Base-by-base conservation (phyloP, 257 asterid genomes). In the Buddleja alternifolia region DNA sequence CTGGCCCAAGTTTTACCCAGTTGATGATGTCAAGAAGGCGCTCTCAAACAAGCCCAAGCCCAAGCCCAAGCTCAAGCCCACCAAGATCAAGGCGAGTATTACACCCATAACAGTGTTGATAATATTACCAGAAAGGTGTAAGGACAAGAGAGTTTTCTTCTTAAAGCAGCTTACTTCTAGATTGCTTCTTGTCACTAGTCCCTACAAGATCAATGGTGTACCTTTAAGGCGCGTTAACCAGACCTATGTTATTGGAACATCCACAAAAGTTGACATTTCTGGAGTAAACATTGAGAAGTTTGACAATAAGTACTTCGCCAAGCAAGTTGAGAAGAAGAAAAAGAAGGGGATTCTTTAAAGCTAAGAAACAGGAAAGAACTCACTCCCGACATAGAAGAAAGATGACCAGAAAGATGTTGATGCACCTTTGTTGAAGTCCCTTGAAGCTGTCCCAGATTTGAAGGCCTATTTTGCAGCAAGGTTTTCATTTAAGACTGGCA, bases 151-250 rank as follows among this genome's bases (percentile, higher is more conserved):
- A 23, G 88, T 83, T 19, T 81, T 83, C 12, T 80, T 83, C 63
- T 40, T 84, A 75, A 84, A 84, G 87, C 90, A 84, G 73, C 80
- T 84, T 3, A 25, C 82, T 32, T 84, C 87, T 67, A 84, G 87
- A 20, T 61, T 82, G 78, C 82, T 82, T 15, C 84, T 82, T 20
- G 56, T 82, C 54, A 77, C 85, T 63, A 85, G 88, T 82, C 92
- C 95, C 1, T 87, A 76, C 79, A 83, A 85, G 75, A 71, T 87
- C 20, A 87, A 87, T 4, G 95, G 95, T 42, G 95, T 85, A 52
- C 95, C 95, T 16, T 71, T 87, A 16, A 79, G 92, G 58, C 87
- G 92, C 65, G 85, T 87, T 19, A 87, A 87, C 74, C 92, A 87
- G 70, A 77, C 90, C 29, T 85, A 81, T n/a, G 88, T 83, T 0